Evolutionary conservation across 345 rosid species (phyloP).

Genomic region (Brassica cretica): DNA sequence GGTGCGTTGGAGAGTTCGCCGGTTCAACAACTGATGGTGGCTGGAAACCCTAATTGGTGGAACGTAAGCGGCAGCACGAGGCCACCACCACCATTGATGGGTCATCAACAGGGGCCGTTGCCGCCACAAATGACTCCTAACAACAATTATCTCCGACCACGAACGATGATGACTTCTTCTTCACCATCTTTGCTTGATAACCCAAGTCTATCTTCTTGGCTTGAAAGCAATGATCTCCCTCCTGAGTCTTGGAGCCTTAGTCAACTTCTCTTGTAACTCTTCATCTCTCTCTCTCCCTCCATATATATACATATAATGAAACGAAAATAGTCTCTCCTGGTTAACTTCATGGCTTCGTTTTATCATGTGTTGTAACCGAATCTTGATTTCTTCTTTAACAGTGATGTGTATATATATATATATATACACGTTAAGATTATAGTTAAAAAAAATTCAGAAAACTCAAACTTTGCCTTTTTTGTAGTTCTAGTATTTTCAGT

Average conservation of each 20-base stretch:
- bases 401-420: not conserved
- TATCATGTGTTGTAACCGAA: conserved; percentile 8
- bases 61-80: conserved; percentile 59
- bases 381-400: not conserved
- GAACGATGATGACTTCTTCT: conserved; percentile 40
- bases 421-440: not conserved
- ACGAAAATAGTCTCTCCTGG: conserved; percentile 1
- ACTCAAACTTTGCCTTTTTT: not conserved
- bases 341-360: conserved; percentile 20
- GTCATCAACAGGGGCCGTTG: conserved; percentile 38
- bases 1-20: conserved; percentile 75
- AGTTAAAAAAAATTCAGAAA: not conserved
- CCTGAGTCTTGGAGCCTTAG: conserved; percentile 78
- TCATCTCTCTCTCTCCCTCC: conserved; percentile 22
- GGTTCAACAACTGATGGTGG: conserved; percentile 72
- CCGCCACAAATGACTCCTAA: conserved; percentile 36
- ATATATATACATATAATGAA: not conserved
- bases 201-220: conserved; percentile 53
- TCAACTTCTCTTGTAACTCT: conserved; percentile 69
- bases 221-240: conserved; percentile 61
- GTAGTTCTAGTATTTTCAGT: not conserved
- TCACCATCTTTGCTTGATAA: conserved; percentile 47
- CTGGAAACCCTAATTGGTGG: conserved; percentile 91
- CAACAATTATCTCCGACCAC: conserved; percentile 33
- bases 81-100: conserved; percentile 50